These are phyloP conservation scores for Stylonectria norvegica DNA, from an alignment of 2,329 filamentous ascomycete genomes.

Conservation along the genomic window DNA sequence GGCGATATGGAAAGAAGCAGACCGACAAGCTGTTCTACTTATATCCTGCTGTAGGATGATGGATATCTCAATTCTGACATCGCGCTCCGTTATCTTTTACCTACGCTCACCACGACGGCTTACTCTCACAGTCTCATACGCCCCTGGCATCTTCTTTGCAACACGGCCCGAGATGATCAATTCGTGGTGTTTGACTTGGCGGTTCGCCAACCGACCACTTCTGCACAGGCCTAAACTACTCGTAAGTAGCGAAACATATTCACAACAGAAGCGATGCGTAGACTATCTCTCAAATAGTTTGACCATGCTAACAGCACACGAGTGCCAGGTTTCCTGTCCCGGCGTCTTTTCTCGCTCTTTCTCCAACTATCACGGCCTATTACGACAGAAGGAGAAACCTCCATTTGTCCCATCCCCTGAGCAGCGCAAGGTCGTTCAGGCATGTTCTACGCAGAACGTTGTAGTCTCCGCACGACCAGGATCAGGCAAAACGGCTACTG, in stretches of 20 bases:
- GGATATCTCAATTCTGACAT: too few species aligned
- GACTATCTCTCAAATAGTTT: not conserved
- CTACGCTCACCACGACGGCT: too few species aligned
- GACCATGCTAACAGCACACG: slow-evolving; percentile 1
- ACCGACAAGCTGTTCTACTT: too few species aligned
- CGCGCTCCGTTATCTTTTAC: too few species aligned
- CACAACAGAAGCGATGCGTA: not conserved
- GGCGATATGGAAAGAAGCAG: too few species aligned
- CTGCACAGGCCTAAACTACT: not conserved
- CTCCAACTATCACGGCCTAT: not conserved
- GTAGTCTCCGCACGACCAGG: slow-evolving; percentile 33
- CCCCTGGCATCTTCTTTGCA: too few species aligned
- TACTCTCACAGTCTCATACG: too few species aligned
- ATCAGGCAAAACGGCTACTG: slow-evolving; percentile 32
- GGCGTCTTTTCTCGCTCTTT: slow-evolving; percentile 1
- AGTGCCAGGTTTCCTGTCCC: not conserved
- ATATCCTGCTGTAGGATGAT: too few species aligned
- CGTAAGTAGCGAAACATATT: slow-evolving; percentile 8
- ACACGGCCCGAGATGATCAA: slow-evolving; percentile 4
- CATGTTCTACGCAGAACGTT: slow-evolving; percentile 25
- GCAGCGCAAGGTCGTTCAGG: slow-evolving; percentile 22
- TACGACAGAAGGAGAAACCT: not conserved
- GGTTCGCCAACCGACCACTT: not conserved
- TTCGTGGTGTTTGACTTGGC: not conserved
- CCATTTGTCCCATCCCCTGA: slow-evolving; percentile 21